Evolutionary conservation across 2,329 filamentous ascomycete species (phyloP).

Genomic region (Teratosphaeria zuluensis): DNA sequence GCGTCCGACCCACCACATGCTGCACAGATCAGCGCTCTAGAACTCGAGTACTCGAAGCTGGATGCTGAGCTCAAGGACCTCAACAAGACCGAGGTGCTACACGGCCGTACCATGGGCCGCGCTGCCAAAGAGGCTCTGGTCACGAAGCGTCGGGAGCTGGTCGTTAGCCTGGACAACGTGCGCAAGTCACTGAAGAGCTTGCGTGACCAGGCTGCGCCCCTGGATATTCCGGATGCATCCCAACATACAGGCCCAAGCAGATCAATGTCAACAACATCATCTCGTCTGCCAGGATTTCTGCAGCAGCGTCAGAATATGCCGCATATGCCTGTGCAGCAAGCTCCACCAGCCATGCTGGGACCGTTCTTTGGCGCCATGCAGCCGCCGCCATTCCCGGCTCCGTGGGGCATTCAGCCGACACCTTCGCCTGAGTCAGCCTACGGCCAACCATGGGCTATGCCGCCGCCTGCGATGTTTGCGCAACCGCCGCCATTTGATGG

Average conservation of each 20-base stretch:
- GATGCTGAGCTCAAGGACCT: constrained; percentile 27
- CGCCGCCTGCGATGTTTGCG: constrained; percentile 16
- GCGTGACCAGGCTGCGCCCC: constrained; percentile 14
- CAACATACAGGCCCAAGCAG: constrained; percentile 11
- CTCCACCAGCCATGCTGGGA: constrained; percentile 1
- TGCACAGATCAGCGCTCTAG: constrained; percentile 25
- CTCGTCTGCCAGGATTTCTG: constrained; percentile 15
- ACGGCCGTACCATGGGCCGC: constrained; percentile 23
- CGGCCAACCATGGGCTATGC: constrained; percentile 12
- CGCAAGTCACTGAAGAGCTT: constrained; percentile 26
- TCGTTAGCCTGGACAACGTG: constrained; percentile 24
- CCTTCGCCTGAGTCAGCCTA: constrained; percentile 13
- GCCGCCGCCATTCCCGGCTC: constrained; percentile 5
- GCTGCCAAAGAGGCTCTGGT: constrained; percentile 23
- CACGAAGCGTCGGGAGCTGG: constrained; percentile 24
- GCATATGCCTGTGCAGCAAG: neutral
- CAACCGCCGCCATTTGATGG: constrained; percentile 21
- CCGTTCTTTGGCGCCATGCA: constrained; percentile 6
- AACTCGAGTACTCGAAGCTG: constrained; percentile 28
- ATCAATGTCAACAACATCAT: constrained; percentile 15
- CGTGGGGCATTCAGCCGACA: constrained; percentile 8
- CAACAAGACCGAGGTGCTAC: constrained; percentile 29
- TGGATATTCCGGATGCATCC: constrained; percentile 15
- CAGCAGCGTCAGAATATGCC: constrained; percentile 9
- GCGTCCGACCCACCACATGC: constrained; percentile 16